Evolutionary conservation across 331 rosid genomes (phyloP).

Genomic region (Pyracantha coccinea): DNA sequence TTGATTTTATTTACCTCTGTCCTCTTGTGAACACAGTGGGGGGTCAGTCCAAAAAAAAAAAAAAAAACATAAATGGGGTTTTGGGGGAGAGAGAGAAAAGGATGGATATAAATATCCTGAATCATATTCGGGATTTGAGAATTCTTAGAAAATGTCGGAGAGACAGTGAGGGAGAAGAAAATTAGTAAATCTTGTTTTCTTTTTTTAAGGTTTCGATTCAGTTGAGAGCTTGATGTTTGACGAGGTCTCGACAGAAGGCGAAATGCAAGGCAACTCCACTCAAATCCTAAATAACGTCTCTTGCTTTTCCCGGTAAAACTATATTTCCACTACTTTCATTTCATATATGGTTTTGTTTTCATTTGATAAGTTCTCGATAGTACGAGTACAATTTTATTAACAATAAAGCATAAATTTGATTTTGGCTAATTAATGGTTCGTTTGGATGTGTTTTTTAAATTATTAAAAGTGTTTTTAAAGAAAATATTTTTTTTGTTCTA

Average conservation of each 20-base stretch:
- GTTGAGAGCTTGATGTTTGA: slow-evolving; percentile 20
- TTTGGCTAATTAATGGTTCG: no score
- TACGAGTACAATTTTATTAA: not conserved
- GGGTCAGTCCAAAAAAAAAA: not conserved
- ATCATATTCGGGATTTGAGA: not conserved
- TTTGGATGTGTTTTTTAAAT: not conserved
- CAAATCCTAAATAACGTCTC: not conserved
- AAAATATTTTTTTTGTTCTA: no score
- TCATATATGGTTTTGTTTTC: not conserved
- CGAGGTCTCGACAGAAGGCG: slow-evolving; percentile 23
- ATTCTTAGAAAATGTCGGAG: slow-evolving; percentile 21
- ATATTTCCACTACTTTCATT: not conserved
- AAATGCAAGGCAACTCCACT: slow-evolving; percentile 20
- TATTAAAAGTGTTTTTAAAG: no score
- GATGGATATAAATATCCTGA: slow-evolving; percentile 21
- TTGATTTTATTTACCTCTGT: slow-evolving; percentile 16
- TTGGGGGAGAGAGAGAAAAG: slow-evolving; percentile 1
- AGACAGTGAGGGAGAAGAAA: slow-evolving; percentile 5
- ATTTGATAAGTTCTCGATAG: not conserved
- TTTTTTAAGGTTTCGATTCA: not conserved
- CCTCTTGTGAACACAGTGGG: not conserved
- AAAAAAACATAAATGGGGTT: not conserved
- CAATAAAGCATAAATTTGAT: not conserved
- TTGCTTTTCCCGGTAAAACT: not conserved
- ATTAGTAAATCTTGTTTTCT: not conserved